phyloP scores from a whole-genome alignment of 2,329 filamentous ascomycete species.

The Tricladium varicosporioides region DNA sequence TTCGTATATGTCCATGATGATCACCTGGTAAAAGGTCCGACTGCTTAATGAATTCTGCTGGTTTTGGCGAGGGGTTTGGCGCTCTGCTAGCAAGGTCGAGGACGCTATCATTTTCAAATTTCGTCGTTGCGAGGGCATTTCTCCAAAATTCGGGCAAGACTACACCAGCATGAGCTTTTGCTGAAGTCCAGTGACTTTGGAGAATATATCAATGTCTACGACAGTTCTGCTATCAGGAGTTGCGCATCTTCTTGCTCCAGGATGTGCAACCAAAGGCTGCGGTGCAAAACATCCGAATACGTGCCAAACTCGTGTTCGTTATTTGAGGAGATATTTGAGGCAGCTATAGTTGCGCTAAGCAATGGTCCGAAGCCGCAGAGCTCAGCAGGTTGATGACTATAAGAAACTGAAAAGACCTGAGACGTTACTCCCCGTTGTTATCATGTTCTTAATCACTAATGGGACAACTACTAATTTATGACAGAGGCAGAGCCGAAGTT shows the following conservation, averaged over 20 bases:
- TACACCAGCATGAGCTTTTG: slow-evolving; percentile 27
- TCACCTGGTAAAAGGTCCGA: slow-evolving; percentile 65
- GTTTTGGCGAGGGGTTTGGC: slow-evolving; percentile 38
- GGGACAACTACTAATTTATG: slow-evolving; percentile 13
- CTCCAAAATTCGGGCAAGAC: slow-evolving; percentile 31
- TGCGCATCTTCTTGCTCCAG: slow-evolving; percentile 43
- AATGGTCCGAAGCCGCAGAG: slow-evolving; percentile 33
- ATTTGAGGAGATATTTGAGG: slow-evolving; percentile 19
- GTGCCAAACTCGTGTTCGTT: slow-evolving; percentile 6
- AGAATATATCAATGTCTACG: slow-evolving; percentile 31
- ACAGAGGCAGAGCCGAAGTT: slow-evolving; percentile 12
- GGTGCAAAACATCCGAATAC: slow-evolving; percentile 43
- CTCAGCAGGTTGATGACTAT: slow-evolving; percentile 38
- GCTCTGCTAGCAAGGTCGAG: slow-evolving; percentile 18
- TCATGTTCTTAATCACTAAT: neutral
- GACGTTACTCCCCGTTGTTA: slow-evolving; percentile 32
- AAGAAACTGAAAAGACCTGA: slow-evolving; percentile 78
- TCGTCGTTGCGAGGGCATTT: slow-evolving; percentile 23
- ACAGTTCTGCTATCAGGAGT: slow-evolving; percentile 52
- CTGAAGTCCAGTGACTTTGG: slow-evolving; percentile 28
- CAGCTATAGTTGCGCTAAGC: slow-evolving; percentile 6
- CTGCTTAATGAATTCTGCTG: slow-evolving; percentile 44
- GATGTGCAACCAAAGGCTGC: slow-evolving; percentile 58
- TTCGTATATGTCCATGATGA: slow-evolving; percentile 47
- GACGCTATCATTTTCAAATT: slow-evolving; percentile 23